Evolutionary conservation across 208 protist species (phyloP), one percentile per base, ranked within the genome.

Genomic region (Acanthamoeba sp.): DNA sequence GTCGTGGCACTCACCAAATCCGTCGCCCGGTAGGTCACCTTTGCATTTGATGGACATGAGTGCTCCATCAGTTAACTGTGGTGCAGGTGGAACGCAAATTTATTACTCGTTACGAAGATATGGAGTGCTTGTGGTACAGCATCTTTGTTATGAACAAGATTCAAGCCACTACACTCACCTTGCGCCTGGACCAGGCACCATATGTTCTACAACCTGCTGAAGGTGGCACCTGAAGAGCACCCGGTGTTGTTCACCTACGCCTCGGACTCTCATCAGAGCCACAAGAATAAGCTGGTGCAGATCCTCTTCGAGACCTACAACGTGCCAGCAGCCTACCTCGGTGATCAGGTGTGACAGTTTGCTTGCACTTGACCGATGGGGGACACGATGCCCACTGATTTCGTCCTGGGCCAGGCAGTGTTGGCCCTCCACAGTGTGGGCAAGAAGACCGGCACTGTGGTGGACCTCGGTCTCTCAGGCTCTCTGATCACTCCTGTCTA

Each of bases 231-330:
- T 36, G 94, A 94, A 36, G 95, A 97, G 71, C 94, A 96, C 20
- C 94, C 96, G n/a, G 91, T 97, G 16, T 16, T 97, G 0, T n/a
- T 97, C 0, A 96, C 95, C 12, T 96, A 97, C 34, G 45, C 95
- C 24, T 29, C 96, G 55, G 40, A 97, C 27, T 69, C 42, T 78
- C 95, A 94, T 32, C 98, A 97, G 80, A 93, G 55, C 38, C 98
- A 98, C 94, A 76, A 97, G 32, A 97, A 98, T 94, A 97, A 98
- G 94, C 97, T 98, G 95, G 96, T 94, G 24, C 96, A 98, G 94
- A 96, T 98, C 62, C 95, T 98, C 87, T 98, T 98, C 92, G 94
- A 95, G 66, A 95, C 91, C 40, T 96, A 95, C 95, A 96, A 96
- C 89, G 93, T 95, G n/a, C 95, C 95, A n/a, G 93, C 85, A 18